A percentile compares a stretch with the other conserved stretches of the same genome.
Conservation (phyloP, 768 basidiomycete species). For the Suillus weaverae region DNA sequence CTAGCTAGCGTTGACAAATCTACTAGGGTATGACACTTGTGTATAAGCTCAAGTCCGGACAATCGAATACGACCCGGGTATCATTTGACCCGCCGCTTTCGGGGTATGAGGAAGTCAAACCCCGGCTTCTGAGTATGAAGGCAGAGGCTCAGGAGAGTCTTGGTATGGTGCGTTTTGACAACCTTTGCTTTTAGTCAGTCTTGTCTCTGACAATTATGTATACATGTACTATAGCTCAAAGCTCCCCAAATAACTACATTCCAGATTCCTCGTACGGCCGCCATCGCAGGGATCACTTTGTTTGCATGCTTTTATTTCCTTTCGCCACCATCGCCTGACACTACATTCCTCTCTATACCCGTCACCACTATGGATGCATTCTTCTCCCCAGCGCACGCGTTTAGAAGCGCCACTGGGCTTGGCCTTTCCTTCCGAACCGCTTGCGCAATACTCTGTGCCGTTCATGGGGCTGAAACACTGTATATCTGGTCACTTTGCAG, state of each 20-base stretch:
- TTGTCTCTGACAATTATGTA: not conserved
- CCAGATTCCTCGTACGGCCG: constrained; percentile 41
- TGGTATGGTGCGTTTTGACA: constrained; percentile 60
- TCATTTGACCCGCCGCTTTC: constrained; percentile 68
- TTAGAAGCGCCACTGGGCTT: constrained; percentile 19
- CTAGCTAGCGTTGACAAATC: not conserved
- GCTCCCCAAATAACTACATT: constrained; percentile 63
- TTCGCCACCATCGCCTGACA: constrained; percentile 15
- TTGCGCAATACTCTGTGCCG: not conserved
- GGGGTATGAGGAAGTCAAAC: constrained; percentile 82
- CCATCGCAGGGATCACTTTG: constrained; percentile 23
- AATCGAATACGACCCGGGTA: constrained; percentile 48
- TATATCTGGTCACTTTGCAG: constrained; percentile 33
- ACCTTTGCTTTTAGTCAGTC: not conserved
- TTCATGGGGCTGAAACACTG: constrained; percentile 27
- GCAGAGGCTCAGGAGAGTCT: constrained; percentile 75
- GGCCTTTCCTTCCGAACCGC: constrained; percentile 15
- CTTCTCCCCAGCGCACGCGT: constrained; percentile 23
- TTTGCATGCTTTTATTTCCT: constrained; percentile 18
- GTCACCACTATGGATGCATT: constrained; percentile 9
- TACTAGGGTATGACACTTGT: constrained; percentile 67
- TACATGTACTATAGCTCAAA: constrained; percentile 45
- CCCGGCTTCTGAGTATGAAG: constrained; percentile 78
- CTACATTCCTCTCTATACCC: constrained; percentile 15
- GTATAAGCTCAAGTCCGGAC: constrained; percentile 54